These are phyloP conservation scores for Barbatosphaeria neglecta DNA, from an alignment of 495 filamentous ascomycete genomes.

Conservation along the genomic window DNA sequence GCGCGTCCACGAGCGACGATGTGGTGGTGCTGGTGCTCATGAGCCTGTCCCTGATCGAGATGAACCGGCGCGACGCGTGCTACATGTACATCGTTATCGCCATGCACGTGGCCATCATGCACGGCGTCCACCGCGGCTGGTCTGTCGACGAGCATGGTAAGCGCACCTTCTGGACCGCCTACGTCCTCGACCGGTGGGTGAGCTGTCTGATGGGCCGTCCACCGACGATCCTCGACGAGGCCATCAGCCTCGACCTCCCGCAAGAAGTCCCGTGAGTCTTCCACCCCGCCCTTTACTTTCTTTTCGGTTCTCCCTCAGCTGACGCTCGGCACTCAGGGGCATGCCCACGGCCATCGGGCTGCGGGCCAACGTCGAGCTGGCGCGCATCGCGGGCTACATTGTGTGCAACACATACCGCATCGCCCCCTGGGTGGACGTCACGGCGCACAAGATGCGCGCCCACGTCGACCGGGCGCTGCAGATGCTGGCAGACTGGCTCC, in stretches of 20 bases:
- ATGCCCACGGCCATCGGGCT: slow-evolving; percentile 24
- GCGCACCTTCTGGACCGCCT: slow-evolving; percentile 31
- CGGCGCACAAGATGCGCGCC: not conserved
- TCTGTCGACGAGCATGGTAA: slow-evolving; percentile 16
- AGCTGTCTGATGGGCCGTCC: slow-evolving; percentile 33
- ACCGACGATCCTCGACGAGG: slow-evolving; percentile 19
- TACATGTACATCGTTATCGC: slow-evolving; percentile 24
- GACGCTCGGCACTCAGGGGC: too few relatives aligned
- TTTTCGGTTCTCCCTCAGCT: too few relatives aligned
- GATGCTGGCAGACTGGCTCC: slow-evolving; percentile 14
- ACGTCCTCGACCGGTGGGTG: slow-evolving; percentile 29
- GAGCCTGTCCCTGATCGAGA: slow-evolving; percentile 26
- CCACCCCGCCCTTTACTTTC: not conserved
- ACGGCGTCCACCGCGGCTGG: slow-evolving; percentile 22
- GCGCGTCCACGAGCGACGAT: slow-evolving; percentile 15
- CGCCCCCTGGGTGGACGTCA: slow-evolving; percentile 1
- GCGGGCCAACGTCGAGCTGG: slow-evolving; percentile 23
- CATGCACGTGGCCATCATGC: slow-evolving; percentile 20
- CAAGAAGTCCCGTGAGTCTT: slow-evolving; percentile 15
- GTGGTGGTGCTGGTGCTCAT: slow-evolving; percentile 23
- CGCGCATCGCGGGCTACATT: slow-evolving; percentile 23
- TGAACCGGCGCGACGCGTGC: slow-evolving; percentile 27
- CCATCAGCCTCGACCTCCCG: slow-evolving; percentile 21
- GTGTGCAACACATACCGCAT: slow-evolving; percentile 22
- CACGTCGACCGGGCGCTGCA: slow-evolving; percentile 12